Evolutionary conservation across 1,284 basidiomycete species (phyloP), one percentile per base, ranked within the genome.

Genomic region (Austroboletus novae-zelandiae): DNA sequence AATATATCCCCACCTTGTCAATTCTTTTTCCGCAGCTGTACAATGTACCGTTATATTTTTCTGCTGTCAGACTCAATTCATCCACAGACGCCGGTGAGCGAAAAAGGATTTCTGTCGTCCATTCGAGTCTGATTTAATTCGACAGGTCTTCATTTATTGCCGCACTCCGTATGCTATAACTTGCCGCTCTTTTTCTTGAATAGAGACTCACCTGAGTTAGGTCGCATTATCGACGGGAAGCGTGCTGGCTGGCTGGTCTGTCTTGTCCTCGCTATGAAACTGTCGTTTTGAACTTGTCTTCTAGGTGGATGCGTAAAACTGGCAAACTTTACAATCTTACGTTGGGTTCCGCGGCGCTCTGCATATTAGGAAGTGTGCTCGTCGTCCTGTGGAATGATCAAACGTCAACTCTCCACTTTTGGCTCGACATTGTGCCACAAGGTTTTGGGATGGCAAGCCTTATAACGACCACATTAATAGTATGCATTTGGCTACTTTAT

Each of bases 11-110:
- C 23, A 36, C 30, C 14, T 5, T 36, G 27, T 35, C 47, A 10
- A 47, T 25, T 3, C 18, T 50, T 50, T 54, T 47, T 53, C 27
- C 34, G 18, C 30, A 93, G 91, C 74, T 94, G 32, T 95, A 94
- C 70, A 91, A 91, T 61, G 77, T 91, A 29, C 92, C 92, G 17
- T 69, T 94, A 81, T 94, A 91, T 73, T 95, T 92, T 62, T 86
- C 89, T 52, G 86, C 91, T n/a, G 94, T 94, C 40, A 80, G 81
- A 55, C 73, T 92, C 51, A 77, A 82, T 59, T 81, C 84, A 13
- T 79, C 93, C 15, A 80, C 86, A 31, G 74, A 78, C 54, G 81
- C 91, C 47, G 91, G 91, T 81, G 66, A 55, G 79, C 65, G 31
- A 23, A 50, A 43, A 31, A 15, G 14, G 23, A 11, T 40, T 54